Base-by-base conservation (phyloP, 345 rosid genomes). In the Melaleuca alternifolia region DNA sequence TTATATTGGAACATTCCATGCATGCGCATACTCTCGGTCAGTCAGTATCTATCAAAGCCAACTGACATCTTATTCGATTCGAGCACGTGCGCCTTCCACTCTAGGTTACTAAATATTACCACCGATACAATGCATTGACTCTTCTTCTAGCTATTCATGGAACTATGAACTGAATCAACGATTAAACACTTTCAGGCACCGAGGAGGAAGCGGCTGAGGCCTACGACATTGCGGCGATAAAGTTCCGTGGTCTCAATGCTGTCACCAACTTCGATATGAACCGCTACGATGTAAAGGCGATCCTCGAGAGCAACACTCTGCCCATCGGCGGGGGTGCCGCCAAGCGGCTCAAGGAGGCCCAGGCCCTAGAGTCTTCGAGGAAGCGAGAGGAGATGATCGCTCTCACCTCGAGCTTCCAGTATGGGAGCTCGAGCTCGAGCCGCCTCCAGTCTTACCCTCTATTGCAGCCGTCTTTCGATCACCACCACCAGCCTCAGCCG, bases 191-290 rank as follows among this genome's bases (percentile, higher is more conserved):
- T 83, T 4, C 24, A 97, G 99, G 95, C 87, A 96, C 99, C 2
- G 99, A 97, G 91, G 99, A 97, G 91, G 99, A 97, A 88, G 99
- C 99, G 46, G 99, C 99, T 6, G 99, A 97, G 89, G 99, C 99
- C 13, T 97, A 97, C 84, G 99, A 97, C 92, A 95, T 97, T 44
- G 99, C 99, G 6, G 99, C 99, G 2, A 97, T 97, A 84, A 97
- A 96, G 88, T 97, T 96, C 86, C 88, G 99, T 83, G 99, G 99
- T 24, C 92, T 96, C 21, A 96, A 91, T 11, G 99, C 99, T 0
- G 99, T 97, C 24, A 97, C 99, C 75, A 97, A 97, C 91, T 97
- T 97, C 51, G 99, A 97, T 93, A 97, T 97, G 93, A 96, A 89
- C 71, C 96, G 99, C 10, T 97, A 97, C 51, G 99, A 97, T 50